These are phyloP conservation scores for Rhizopogon vinicolor DNA, from an alignment of 768 basidiomycete genomes.

Conservation along the genomic window DNA sequence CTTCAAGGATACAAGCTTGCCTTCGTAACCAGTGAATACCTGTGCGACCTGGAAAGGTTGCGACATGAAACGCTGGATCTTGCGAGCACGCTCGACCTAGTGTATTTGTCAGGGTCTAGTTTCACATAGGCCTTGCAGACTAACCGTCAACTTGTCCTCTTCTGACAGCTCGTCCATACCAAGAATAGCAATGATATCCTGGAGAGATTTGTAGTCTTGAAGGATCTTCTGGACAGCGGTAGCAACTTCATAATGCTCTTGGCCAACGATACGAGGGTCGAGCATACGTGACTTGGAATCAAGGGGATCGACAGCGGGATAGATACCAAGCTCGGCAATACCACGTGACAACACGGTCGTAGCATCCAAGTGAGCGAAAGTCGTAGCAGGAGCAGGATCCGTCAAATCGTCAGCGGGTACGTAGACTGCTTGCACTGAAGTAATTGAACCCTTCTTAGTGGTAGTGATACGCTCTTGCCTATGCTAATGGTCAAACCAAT, in stretches of 20 bases:
- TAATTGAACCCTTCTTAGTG: slow-evolving; percentile 99
- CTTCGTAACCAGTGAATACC: slow-evolving; percentile 99
- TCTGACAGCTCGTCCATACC: slow-evolving; percentile 99
- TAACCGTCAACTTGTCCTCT: slow-evolving; percentile 97
- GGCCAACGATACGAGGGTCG: slow-evolving; percentile 96
- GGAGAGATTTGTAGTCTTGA: slow-evolving; percentile 93
- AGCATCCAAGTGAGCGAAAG: slow-evolving; percentile 99
- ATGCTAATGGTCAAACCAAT: slow-evolving; percentile 7
- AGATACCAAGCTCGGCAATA: slow-evolving; percentile 98
- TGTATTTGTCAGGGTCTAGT: background rate
- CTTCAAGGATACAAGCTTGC: slow-evolving; percentile 93
- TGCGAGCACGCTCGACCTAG: slow-evolving; percentile 94
- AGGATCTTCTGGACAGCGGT: slow-evolving; percentile 97
- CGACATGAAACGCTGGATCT: slow-evolving; percentile 99
- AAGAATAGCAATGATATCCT: slow-evolving; percentile 99
- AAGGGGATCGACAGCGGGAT: slow-evolving; percentile 98
- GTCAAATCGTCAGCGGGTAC: slow-evolving; percentile 99
- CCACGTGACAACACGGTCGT: slow-evolving; percentile 99
- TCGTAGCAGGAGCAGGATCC: slow-evolving; percentile 98
- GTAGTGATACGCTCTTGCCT: slow-evolving; percentile 99
- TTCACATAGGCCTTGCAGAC: slow-evolving; percentile 20
- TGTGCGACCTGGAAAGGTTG: slow-evolving; percentile 99
- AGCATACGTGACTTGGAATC: slow-evolving; percentile 99
- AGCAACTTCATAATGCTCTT: slow-evolving; percentile 94
- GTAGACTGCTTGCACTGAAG: slow-evolving; percentile 99